phyloP scores from a whole-genome alignment of 169 alveolate species.

The Plasmodium inui region DNA sequence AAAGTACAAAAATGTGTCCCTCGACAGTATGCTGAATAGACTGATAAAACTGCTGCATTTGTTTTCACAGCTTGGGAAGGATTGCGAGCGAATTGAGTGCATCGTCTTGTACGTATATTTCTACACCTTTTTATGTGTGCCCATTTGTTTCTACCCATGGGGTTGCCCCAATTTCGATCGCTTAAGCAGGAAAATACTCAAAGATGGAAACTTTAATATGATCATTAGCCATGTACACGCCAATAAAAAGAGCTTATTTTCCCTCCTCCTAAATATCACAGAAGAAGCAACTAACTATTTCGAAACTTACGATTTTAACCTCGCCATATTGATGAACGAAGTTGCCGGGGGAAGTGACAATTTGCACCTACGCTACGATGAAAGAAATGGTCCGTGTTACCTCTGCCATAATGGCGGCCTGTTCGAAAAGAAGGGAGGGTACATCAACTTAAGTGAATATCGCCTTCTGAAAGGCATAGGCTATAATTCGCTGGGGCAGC shows the following conservation, averaged over 20 bases:
- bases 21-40: constrained; percentile 40
- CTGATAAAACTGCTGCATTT: constrained; percentile 43
- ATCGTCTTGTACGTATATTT: constrained; percentile 57
- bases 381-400: background rate
- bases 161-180: background rate
- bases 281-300: background rate
- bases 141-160: constrained; percentile 59
- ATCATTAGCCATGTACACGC: constrained; percentile 5
- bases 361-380: background rate
- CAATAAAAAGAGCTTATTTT: constrained; percentile 22
- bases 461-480: constrained; percentile 28
- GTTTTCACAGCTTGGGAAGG: background rate
- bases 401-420: background rate
- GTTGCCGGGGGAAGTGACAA: background rate
- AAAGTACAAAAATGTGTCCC: constrained; percentile 58
- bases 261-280: constrained; percentile 24
- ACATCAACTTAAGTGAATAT: constrained; percentile 41
- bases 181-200: constrained; percentile 48
- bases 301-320: constrained; percentile 57
- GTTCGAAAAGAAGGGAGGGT: background rate
- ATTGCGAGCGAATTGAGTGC: constrained; percentile 29
- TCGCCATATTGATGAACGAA: constrained; percentile 15
- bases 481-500: constrained; percentile 53
- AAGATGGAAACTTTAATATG: constrained; percentile 51
- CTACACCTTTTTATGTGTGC: constrained; percentile 63